A percentile compares a stretch with the other conserved stretches of the same genome.
These are phyloP conservation scores for Stephanodiscus triporus DNA, from an alignment of 108 stramenopile species.

Conservation along the genomic window DNA sequence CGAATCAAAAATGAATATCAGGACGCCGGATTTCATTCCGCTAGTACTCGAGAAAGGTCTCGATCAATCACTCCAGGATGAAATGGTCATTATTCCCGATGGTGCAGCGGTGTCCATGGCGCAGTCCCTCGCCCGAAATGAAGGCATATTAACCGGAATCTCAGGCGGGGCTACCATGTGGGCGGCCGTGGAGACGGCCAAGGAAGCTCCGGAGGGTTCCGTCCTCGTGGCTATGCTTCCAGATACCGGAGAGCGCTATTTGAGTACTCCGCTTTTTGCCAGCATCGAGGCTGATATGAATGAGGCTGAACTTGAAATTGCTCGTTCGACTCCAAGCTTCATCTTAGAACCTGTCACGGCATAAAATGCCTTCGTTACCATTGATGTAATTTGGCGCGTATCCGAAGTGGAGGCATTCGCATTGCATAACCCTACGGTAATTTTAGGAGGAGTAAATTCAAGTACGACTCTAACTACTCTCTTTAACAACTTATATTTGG, in stretches of 20 bases:
- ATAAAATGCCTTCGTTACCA: too few relatives aligned
- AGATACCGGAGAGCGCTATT: conserved; percentile 78
- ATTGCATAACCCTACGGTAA: too few relatives aligned
- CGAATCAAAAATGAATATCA: not conserved
- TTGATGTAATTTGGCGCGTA: too few relatives aligned
- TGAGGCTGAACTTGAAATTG: conserved; percentile 62
- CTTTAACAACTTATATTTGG: too few relatives aligned
- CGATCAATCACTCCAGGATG: conserved; percentile 37
- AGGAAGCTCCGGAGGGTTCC: conserved; percentile 57
- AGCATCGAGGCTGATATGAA: conserved; percentile 74
- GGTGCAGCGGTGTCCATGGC: conserved; percentile 52
- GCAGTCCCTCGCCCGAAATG: conserved; percentile 62
- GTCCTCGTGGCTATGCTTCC: conserved; percentile 64
- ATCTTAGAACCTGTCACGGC: conserved; percentile 25
- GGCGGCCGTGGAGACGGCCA: conserved; percentile 65
- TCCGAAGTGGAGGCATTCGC: too few relatives aligned
- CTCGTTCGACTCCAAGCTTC: conserved; percentile 48
- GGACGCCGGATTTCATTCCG: conserved; percentile 80
- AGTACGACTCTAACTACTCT: too few relatives aligned
- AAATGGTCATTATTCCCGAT: conserved; percentile 42
- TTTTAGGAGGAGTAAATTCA: too few relatives aligned
- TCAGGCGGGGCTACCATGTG: conserved; percentile 65
- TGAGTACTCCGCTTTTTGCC: conserved; percentile 76
- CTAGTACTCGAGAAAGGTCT: conserved; percentile 47
- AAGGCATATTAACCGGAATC: conserved; percentile 73